Percentiles rank a stretch among this genome's conserved stretches.
These are phyloP conservation scores for Grosmannia huntii DNA, from an alignment of 2,329 filamentous ascomycete genomes.

Conservation along the genomic window DNA sequence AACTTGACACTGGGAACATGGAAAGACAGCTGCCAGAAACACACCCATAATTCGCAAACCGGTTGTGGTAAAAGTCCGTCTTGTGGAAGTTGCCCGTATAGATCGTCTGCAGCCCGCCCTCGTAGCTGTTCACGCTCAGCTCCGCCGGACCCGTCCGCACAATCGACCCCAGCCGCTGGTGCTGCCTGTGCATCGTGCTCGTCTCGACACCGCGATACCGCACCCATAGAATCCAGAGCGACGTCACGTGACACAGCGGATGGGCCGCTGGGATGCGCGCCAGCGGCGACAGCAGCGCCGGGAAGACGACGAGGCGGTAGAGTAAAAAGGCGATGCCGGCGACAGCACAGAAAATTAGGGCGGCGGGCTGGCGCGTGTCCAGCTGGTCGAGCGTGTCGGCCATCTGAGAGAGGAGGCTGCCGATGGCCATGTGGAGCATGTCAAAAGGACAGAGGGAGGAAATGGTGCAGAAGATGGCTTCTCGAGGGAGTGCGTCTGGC, in stretches of 20 bases:
- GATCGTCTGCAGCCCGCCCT: slow-evolving; percentile 1
- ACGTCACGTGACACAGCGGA: slow-evolving; percentile 3
- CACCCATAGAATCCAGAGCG: slow-evolving; percentile 4
- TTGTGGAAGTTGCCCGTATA: slow-evolving; percentile 1
- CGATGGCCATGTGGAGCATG: neutral
- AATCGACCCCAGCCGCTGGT: slow-evolving; percentile 4
- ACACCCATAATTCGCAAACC: slow-evolving; percentile 2
- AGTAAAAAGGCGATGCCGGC: neutral
- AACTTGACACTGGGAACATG: too few relatives aligned
- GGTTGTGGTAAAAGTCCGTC: slow-evolving; percentile 3
- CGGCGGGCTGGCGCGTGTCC: neutral
- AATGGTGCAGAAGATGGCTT: neutral
- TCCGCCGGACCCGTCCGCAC: slow-evolving; percentile 6
- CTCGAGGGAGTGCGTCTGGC: too few relatives aligned
- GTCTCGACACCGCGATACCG: neutral
- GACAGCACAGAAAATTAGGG: neutral
- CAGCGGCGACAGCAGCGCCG: slow-evolving; percentile 4
- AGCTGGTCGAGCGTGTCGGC: neutral
- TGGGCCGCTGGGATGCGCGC: slow-evolving; percentile 2
- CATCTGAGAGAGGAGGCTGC: neutral
- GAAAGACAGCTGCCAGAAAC: too few relatives aligned
- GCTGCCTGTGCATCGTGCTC: slow-evolving; percentile 4
- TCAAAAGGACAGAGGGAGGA: neutral
- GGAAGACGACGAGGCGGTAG: slow-evolving; percentile 2
- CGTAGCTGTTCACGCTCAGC: slow-evolving; percentile 5